A percentile compares a stretch with the other conserved stretches of the same genome.
phyloP scores from a whole-genome alignment of 371 early-diverging fungal genomes.

The Choanephora cucurbitarum region DNA sequence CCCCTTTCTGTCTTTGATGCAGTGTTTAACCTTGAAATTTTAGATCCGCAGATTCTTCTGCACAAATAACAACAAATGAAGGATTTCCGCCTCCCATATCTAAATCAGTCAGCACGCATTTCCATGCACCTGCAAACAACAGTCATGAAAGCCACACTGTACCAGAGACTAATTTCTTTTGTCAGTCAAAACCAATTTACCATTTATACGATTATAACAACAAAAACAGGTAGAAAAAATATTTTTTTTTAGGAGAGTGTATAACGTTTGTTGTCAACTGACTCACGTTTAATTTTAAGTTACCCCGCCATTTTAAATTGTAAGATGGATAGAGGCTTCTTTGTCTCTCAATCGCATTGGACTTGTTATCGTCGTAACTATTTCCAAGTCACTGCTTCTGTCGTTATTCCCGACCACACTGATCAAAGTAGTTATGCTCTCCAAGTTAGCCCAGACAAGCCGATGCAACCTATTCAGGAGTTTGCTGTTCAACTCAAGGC shows the following conservation, averaged over 20 bases:
- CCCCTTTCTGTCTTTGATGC: too few species aligned
- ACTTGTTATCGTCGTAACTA: constrained; percentile 90
- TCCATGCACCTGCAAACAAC: constrained; percentile 1
- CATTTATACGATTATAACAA: constrained; percentile 9
- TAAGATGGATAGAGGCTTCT: constrained; percentile 72
- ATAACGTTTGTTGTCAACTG: background rate
- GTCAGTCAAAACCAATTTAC: constrained; percentile 1
- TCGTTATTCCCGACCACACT: constrained; percentile 47
- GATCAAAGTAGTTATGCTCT: constrained; percentile 22
- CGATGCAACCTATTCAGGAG: constrained; percentile 26
- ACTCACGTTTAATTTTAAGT: constrained; percentile 15
- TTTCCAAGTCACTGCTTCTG: constrained; percentile 77
- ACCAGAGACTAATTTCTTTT: constrained; percentile 13
- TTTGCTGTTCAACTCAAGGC: constrained; percentile 58
- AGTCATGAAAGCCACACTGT: background rate
- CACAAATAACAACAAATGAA: constrained; percentile 10
- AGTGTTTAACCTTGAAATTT: constrained; percentile 3
- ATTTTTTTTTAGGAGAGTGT: background rate
- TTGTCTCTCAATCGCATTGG: constrained; percentile 74
- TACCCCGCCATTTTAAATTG: constrained; percentile 51
- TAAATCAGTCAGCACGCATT: constrained; percentile 13
- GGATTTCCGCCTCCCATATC: constrained; percentile 17
- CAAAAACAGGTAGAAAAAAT: constrained; percentile 2
- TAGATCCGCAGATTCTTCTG: constrained; percentile 1
- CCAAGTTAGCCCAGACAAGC: constrained; percentile 11